Base-by-base conservation (phyloP, 1,284 basidiomycete species). In the Pseudozyma sp. region DNA sequence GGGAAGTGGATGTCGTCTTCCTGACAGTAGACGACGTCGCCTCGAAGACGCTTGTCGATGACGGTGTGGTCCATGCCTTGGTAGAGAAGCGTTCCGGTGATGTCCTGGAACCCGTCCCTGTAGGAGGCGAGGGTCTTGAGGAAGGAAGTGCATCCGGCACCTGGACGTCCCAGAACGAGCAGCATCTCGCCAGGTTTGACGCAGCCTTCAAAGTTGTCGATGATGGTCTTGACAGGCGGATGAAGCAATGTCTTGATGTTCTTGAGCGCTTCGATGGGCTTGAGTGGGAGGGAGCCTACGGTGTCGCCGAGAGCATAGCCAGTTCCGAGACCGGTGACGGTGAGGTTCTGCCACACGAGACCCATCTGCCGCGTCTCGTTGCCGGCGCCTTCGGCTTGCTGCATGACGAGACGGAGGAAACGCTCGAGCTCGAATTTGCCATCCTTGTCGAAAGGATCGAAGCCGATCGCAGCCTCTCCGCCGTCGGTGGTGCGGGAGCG, bases 371-470 rank as follows among this genome's bases (percentile, higher is more conserved):
- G 56, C 1, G 33, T 54, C 51, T 77, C 60, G 51, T 82, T 70
- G 2, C 81, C 81, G 11, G 75, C 54, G 34, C 77, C 68, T 31
- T 81, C 75, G 7, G 68, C 71, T 43, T 79, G 77, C 11, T 68
- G 55, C 34, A 84, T 64, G 42, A 80, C 45, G 30, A 81, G 72
- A 16, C 68, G 71, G 7, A 85, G 71, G 66, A 84, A 82, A n/a
- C 57, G 54, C 46, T 82, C 80, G 31, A 85, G 80, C 53, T 85
- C 84, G 39, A 85, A 85, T 17, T 80, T 77, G 46, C 80, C 84
- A 10, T 73, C 54, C 52, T 77, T 72, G 60, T 82, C 78, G 31
- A 81, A 79, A 7, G 80, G 78, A 52, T 81, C 76, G 29, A 66
- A 55, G 40, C 59, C 54, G 9, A 45, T 8, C 1, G 43, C 45